These are phyloP conservation scores for Erodium chrysanthum DNA, from an alignment of 441 rosid species.

Conservation along the genomic window DNA sequence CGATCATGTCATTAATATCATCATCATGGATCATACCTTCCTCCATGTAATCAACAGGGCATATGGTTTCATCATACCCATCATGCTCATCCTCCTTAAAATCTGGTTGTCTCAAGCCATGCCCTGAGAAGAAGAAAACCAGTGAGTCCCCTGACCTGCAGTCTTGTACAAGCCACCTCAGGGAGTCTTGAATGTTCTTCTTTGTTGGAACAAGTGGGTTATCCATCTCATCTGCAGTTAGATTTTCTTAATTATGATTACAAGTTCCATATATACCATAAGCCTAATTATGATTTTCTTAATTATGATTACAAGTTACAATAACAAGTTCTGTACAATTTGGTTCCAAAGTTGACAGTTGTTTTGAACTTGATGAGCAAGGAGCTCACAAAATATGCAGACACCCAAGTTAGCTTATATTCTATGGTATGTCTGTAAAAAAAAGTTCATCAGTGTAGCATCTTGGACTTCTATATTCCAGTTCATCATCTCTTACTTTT, in stretches of 20 bases:
- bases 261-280: too few species aligned
- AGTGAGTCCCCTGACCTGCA: conserved; percentile 12
- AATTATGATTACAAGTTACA: too few species aligned
- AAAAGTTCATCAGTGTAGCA: background rate
- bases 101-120: conserved; percentile 15
- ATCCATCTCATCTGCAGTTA: background rate
- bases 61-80: conserved; percentile 22
- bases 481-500: background rate
- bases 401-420: background rate
- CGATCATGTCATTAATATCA: conserved; percentile 19
- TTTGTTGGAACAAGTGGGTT: conserved; percentile 14
- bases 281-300: too few species aligned
- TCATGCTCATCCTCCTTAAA: conserved; percentile 17
- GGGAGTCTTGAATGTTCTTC: conserved; percentile 18
- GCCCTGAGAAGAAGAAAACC: conserved; percentile 25
- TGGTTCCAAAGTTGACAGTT: background rate
- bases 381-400: background rate
- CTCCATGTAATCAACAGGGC: conserved; percentile 19
- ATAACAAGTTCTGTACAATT: too few species aligned
- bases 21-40: conserved; percentile 17
- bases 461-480: background rate
- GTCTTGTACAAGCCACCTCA: conserved; percentile 19
- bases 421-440: background rate
- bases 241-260: too few species aligned
- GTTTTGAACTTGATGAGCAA: background rate